Percentiles rank a stretch among this genome's conserved stretches.
Conservation (phyloP, 768 basidiomycete genomes). For the Albatrellus ellisii region DNA sequence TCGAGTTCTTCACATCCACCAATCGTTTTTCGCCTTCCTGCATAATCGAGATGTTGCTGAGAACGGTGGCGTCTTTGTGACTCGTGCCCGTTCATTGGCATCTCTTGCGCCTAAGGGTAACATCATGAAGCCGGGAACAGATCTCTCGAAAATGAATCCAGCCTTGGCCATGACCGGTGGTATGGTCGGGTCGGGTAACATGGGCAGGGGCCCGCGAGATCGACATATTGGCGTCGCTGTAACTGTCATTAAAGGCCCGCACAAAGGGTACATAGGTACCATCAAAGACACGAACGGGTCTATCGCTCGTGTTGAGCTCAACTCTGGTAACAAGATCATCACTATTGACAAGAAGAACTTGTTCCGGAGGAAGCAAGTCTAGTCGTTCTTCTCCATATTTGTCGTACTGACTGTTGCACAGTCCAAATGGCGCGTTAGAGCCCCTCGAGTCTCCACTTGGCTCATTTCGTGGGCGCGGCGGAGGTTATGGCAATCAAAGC, state of each 20-base stretch:
- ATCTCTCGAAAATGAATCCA: slow-evolving; percentile 90
- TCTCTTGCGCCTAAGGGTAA: slow-evolving; percentile 83
- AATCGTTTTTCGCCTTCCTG: slow-evolving; percentile 88
- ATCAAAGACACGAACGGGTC: slow-evolving; percentile 93
- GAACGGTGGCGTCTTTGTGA: slow-evolving; percentile 92
- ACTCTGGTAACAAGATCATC: slow-evolving; percentile 79
- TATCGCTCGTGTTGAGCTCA: slow-evolving; percentile 81
- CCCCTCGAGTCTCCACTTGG: slow-evolving; percentile 29
- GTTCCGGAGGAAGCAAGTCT: slow-evolving; percentile 52
- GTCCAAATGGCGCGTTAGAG: slow-evolving; percentile 43
- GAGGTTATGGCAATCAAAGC: slow-evolving; percentile 8
- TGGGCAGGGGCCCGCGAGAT: slow-evolving; percentile 73
- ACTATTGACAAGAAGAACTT: slow-evolving; percentile 76
- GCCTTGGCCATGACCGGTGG: slow-evolving; percentile 54
- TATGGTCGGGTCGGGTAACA: slow-evolving; percentile 67
- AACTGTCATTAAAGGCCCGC: slow-evolving; percentile 71
- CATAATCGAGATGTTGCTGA: slow-evolving; percentile 85
- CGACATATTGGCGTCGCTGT: slow-evolving; percentile 72
- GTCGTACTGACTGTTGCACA: slow-evolving; percentile 16
- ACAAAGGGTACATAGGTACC: slow-evolving; percentile 83
- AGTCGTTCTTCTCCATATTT: not conserved
- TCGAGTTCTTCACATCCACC: slow-evolving; percentile 84
- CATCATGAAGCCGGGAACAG: slow-evolving; percentile 48
- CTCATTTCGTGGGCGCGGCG: slow-evolving; percentile 21
- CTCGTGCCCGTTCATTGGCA: slow-evolving; percentile 67